phyloP scores from a whole-genome alignment of 1,284 basidiomycete genomes.

The Malassezia sp. region DNA sequence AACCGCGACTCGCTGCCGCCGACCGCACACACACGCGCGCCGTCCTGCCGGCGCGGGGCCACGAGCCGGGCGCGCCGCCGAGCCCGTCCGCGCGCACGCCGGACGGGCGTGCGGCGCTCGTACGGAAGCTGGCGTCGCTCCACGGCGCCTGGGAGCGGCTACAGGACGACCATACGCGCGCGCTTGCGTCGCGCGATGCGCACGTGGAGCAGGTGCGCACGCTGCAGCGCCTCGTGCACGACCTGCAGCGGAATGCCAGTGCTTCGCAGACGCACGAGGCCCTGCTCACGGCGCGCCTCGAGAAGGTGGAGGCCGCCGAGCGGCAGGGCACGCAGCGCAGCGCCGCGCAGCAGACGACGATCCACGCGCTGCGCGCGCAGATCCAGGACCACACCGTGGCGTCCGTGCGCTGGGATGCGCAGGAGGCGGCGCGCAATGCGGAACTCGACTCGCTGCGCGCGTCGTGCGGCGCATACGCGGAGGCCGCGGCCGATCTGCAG shows the following conservation, averaged over 20 bases:
- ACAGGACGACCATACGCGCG: slow-evolving; percentile 4
- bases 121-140: slow-evolving; percentile 8
- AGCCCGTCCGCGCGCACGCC: too few species aligned
- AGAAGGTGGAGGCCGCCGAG: not conserved
- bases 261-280: not conserved
- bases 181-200: slow-evolving; percentile 14
- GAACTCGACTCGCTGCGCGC: not conserved
- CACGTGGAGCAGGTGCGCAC: slow-evolving; percentile 35
- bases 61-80: too few species aligned
- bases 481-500: not conserved
- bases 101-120: not conserved
- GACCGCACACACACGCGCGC: too few species aligned
- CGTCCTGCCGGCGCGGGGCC: too few species aligned
- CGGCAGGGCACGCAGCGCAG: not conserved
- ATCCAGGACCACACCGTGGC: not conserved
- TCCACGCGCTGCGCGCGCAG: not conserved
- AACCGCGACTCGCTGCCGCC: too few species aligned
- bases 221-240: slow-evolving; percentile 1
- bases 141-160: slow-evolving; percentile 9
- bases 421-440: not conserved
- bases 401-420: not conserved
- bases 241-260: slow-evolving; percentile 1
- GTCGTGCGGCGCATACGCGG: not conserved
- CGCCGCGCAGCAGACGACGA: not conserved
- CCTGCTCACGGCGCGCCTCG: too few species aligned